Conservation (phyloP, 2,329 filamentous ascomycete genomes). For the Colletotrichum orbiculare region DNA sequence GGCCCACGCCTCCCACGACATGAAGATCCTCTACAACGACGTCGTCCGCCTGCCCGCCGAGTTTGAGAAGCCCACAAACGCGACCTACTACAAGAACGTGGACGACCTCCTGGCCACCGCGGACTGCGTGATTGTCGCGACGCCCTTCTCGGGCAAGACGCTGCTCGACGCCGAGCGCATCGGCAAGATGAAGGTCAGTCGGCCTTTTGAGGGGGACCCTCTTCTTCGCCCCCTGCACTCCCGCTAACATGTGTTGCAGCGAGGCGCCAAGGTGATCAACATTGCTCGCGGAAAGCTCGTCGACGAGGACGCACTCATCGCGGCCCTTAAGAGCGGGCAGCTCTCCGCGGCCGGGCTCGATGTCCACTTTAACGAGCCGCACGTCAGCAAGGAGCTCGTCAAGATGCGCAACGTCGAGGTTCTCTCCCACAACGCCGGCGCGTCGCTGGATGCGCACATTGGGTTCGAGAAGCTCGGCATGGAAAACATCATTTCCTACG, state of each 20-base stretch:
- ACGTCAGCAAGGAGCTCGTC: constrained; percentile 33
- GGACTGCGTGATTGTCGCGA: constrained; percentile 72
- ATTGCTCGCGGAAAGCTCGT: constrained; percentile 79
- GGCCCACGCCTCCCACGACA: constrained; percentile 62
- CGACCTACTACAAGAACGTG: constrained; percentile 50
- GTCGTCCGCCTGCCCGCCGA: constrained; percentile 50
- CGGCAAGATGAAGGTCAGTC: constrained; percentile 73
- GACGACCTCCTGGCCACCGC: constrained; percentile 47
- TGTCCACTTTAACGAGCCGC: constrained; percentile 77
- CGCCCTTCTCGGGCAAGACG: constrained; percentile 74
- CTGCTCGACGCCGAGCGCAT: constrained; percentile 74
- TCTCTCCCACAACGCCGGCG: constrained; percentile 33
- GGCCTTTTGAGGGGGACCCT: too few species aligned
- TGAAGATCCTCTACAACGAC: constrained; percentile 70
- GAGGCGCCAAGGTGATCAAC: constrained; percentile 74
- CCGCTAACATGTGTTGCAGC: not conserved
- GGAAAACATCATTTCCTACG: constrained; percentile 29
- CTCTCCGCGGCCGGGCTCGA: constrained; percentile 75
- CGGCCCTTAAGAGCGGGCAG: constrained; percentile 71
- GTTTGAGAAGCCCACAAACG: constrained; percentile 47
- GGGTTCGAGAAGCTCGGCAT: constrained; percentile 33
- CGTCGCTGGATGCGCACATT: constrained; percentile 29
- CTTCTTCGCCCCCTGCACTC: too few species aligned
- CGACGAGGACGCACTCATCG: constrained; percentile 75
- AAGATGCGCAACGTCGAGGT: constrained; percentile 33